Base-by-base conservation (phyloP, 345 rosid genomes). In the Hypericum androsaemum region DNA sequence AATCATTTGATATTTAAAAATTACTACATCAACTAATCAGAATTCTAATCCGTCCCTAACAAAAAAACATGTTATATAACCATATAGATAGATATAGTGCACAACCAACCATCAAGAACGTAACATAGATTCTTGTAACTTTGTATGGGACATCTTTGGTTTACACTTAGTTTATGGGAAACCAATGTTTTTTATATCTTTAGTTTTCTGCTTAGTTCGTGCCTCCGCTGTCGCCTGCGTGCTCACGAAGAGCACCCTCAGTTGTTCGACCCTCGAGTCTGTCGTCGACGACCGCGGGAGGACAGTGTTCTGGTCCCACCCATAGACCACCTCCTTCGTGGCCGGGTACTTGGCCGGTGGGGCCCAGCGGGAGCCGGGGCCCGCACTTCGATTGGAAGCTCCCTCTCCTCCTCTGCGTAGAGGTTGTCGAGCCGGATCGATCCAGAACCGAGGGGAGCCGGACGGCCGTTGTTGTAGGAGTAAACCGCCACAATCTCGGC, bases 391-490 rank as follows among this genome's bases (percentile, higher is more conserved):
- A 66, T 61, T 12, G 60, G 38, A 7, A 66, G 14, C 41, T 66
- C 71, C 46, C 62, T 66, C 16, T 66, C 71, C 50, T 66, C 71
- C 3, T 56, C 65, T 8, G 71, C 71, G 58, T 66, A 66, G 54
- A 66, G 37, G 52, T 66, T 61, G 8, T 65, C 65, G 0, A 66
- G 54, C 53, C 65, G 50, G 8, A 61, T 43, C 5, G 71, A 66
- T 7, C 65, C 62, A 7, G 65, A 22, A 43, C 58, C 46, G 5
- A 60, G 57, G 7, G 46, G 62, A 3, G 50, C 39, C 1, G 71
- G 71, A 53, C 58, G 53, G 0, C 61, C 40, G 13, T 56, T 61
- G 36, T 58, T 61, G 36, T 58, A 43, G 0, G 71, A 8, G 14
- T 66, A 66, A 0, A 66, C 71, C 0, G 65, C 66, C 5, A 45